Conservation (phyloP, 2,329 filamentous ascomycete species). For the Fusarium buharicum region DNA sequence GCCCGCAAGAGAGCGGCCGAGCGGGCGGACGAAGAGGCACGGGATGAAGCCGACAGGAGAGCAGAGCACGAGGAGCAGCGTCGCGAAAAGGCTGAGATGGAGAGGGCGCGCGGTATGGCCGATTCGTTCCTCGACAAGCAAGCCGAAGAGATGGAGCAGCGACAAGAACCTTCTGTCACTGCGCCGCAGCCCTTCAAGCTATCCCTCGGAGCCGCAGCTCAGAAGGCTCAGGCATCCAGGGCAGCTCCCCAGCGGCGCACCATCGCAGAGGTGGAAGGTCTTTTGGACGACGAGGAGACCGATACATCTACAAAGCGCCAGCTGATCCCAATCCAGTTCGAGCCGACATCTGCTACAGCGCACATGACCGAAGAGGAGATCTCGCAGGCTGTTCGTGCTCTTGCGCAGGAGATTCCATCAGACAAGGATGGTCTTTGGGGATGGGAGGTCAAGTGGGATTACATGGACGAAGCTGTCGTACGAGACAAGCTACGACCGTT, state of each 20-base stretch:
- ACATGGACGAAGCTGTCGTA: slow-evolving; percentile 82
- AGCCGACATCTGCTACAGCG: slow-evolving; percentile 69
- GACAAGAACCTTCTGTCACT: slow-evolving; percentile 52
- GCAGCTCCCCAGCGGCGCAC: slow-evolving; percentile 74
- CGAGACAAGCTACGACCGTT: slow-evolving; percentile 90
- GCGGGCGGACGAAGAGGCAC: slow-evolving; percentile 75
- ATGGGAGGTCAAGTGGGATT: slow-evolving; percentile 95
- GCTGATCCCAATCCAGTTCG: slow-evolving; percentile 85
- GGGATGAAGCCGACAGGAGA: slow-evolving; percentile 84
- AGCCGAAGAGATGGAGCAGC: slow-evolving; percentile 76
- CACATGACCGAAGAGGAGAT: slow-evolving; percentile 88
- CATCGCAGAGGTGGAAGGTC: slow-evolving; percentile 90
- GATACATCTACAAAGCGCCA: slow-evolving; percentile 75
- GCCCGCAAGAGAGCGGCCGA: slow-evolving; percentile 81
- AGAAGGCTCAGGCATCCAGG: slow-evolving; percentile 71
- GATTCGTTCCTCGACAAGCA: slow-evolving; percentile 91
- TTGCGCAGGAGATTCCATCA: slow-evolving; percentile 90
- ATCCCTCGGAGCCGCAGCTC: slow-evolving; percentile 87
- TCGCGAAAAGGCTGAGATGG: slow-evolving; percentile 75
- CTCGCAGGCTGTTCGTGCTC: slow-evolving; percentile 79
- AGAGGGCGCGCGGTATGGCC: slow-evolving; percentile 84
- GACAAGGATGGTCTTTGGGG: slow-evolving; percentile 88
- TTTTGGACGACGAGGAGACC: slow-evolving; percentile 95
- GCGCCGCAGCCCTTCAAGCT: slow-evolving; percentile 88
- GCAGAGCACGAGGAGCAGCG: slow-evolving; percentile 80